phyloP scores from a whole-genome alignment of 2,329 filamentous ascomycete genomes.

The Sclerotinia borealis region DNA sequence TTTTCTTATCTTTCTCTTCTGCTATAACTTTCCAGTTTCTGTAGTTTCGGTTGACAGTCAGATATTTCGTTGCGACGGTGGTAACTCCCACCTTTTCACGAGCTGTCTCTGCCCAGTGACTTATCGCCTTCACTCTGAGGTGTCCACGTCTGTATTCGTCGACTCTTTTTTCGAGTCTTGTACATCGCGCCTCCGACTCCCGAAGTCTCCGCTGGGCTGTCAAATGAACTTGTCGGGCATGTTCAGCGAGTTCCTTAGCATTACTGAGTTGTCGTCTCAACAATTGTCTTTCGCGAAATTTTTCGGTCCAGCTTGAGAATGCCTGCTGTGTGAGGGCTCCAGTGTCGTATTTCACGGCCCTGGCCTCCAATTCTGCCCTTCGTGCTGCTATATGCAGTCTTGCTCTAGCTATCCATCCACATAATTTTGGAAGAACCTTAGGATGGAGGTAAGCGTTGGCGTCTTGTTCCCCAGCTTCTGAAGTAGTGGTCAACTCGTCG shows the following conservation, averaged over 20 bases:
- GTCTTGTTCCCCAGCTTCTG: slow-evolving; percentile 10
- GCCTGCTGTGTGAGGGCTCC: slow-evolving; percentile 45
- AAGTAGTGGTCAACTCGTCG: slow-evolving; percentile 22
- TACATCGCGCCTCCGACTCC: slow-evolving; percentile 48
- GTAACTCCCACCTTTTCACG: slow-evolving; percentile 61
- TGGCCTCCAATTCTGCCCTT: slow-evolving; percentile 35
- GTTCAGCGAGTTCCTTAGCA: not conserved
- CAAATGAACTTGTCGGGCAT: not conserved
- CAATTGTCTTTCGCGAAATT: slow-evolving; percentile 24
- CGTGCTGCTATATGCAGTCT: slow-evolving; percentile 33
- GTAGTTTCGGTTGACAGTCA: slow-evolving; percentile 63
- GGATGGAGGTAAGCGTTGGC: no score
- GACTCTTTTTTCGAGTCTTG: slow-evolving; percentile 52
- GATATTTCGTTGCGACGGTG: slow-evolving; percentile 61
- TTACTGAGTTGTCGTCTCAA: not conserved
- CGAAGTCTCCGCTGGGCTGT: slow-evolving; percentile 11
- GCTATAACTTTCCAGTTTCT: slow-evolving; percentile 64
- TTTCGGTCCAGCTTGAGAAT: slow-evolving; percentile 44
- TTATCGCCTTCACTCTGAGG: slow-evolving; percentile 57
- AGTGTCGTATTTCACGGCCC: slow-evolving; percentile 45
- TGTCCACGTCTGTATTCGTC: slow-evolving; percentile 59
- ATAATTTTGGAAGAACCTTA: no score
- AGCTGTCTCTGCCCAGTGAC: slow-evolving; percentile 62
- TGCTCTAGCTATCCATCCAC: slow-evolving; percentile 26
- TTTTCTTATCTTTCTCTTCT: slow-evolving; percentile 36